These are phyloP conservation scores for Samsoniella hepiali DNA, from an alignment of 2,329 filamentous ascomycete species.

Conservation along the genomic window DNA sequence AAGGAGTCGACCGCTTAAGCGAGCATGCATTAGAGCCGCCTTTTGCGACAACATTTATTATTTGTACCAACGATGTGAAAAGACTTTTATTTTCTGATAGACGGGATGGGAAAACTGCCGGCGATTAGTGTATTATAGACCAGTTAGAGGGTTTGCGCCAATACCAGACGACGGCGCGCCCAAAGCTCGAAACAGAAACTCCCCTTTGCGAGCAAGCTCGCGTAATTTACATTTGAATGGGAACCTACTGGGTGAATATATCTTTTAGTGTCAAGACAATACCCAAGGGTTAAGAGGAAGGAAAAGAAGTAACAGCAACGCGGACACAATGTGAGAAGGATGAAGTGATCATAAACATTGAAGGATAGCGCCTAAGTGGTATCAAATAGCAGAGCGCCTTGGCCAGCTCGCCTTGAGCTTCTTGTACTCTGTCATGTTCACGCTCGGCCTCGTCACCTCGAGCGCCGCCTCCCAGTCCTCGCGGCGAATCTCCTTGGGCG, in stretches of 20 bases:
- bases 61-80: conserved; percentile 19
- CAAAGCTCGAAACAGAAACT: conserved; percentile 31
- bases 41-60: conserved; percentile 10
- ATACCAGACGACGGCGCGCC: conserved; percentile 31
- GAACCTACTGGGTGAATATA: neutral
- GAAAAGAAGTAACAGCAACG: neutral
- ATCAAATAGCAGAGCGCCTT: neutral
- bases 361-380: neutral
- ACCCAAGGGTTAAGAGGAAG: too few relatives aligned
- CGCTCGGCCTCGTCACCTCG: conserved; percentile 46
- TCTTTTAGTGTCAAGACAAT: neutral
- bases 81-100: conserved; percentile 30
- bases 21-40: conserved; percentile 19
- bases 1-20: conserved; percentile 67
- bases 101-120: conserved; percentile 26
- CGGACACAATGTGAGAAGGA: too few relatives aligned
- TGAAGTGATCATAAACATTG: too few relatives aligned
- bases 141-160: conserved; percentile 28
- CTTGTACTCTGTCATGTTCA: conserved; percentile 45
- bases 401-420: conserved; percentile 32
- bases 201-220: conserved; percentile 29
- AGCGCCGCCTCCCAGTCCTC: conserved; percentile 55
- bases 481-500: conserved; percentile 28
- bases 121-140: conserved; percentile 41
- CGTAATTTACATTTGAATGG: neutral